Conservation (phyloP, 2,329 filamentous ascomycete species). For the Penicillium sp. region DNA sequence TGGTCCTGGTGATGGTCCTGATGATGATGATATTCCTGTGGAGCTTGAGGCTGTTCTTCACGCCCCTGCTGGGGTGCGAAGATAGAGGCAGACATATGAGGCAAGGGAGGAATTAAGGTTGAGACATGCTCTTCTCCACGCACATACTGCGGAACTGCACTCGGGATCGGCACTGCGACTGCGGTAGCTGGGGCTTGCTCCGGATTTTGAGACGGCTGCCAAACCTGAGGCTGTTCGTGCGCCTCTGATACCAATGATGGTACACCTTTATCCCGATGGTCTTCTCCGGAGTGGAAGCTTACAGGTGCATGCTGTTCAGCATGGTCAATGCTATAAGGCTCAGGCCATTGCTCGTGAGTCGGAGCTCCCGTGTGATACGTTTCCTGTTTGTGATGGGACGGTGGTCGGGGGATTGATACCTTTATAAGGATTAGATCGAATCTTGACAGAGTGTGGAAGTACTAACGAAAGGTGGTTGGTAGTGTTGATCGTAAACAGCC, state of each 20-base stretch:
- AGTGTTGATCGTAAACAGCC: slow-evolving; percentile 88
- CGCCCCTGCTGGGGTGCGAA: slow-evolving; percentile 9
- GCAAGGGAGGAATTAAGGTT: slow-evolving; percentile 27
- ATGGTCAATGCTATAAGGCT: slow-evolving; percentile 6
- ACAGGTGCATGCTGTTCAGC: neutral
- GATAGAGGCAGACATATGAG: slow-evolving; percentile 14
- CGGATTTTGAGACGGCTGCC: neutral
- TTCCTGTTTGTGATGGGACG: neutral
- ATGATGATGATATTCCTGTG: neutral
- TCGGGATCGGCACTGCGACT: slow-evolving; percentile 24
- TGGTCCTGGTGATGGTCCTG: neutral
- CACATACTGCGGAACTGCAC: slow-evolving; percentile 46
- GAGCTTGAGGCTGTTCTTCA: slow-evolving; percentile 7
- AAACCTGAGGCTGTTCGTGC: neutral
- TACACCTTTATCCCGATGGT: slow-evolving; percentile 1
- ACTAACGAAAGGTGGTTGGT: slow-evolving; percentile 48
- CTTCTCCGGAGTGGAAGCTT: neutral
- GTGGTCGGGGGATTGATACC: slow-evolving; percentile 5
- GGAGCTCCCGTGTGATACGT: neutral
- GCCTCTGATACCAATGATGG: slow-evolving; percentile 1
- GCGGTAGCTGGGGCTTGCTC: neutral
- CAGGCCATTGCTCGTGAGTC: neutral
- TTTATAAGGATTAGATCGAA: slow-evolving; percentile 1
- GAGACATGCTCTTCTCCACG: slow-evolving; percentile 44
- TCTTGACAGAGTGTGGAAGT: neutral